These are phyloP conservation scores for Telopea speciosissima DNA, from an alignment of 177 flowering plant species.

Conservation along the genomic window DNA sequence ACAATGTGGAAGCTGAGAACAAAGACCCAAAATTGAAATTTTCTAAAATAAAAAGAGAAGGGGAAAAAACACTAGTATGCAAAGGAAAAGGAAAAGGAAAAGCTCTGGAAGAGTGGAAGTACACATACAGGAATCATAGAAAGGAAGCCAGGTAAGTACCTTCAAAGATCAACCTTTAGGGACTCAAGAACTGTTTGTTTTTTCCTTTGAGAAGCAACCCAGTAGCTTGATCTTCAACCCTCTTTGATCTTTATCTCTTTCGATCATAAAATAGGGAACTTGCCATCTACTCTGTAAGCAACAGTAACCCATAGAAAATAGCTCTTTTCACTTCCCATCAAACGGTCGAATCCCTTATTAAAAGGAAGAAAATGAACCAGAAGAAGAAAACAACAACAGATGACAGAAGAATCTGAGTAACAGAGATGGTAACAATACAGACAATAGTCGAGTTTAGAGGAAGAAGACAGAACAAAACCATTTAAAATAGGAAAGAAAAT, in stretches of 20 bases:
- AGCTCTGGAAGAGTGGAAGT: neutral
- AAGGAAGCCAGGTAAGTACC: constrained; percentile 16
- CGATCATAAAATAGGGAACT: neutral
- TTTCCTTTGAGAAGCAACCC: constrained; percentile 22
- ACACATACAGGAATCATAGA: constrained; percentile 5
- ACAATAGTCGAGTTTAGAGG: constrained; percentile 6
- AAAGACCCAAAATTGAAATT: neutral
- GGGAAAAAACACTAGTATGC: neutral
- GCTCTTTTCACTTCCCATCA: neutral
- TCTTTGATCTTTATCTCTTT: constrained; percentile 23
- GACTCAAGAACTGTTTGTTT: constrained; percentile 11
- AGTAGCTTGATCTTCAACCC: constrained; percentile 31
- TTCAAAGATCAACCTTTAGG: constrained; percentile 42
- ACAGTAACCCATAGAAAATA: neutral
- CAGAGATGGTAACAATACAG: neutral
- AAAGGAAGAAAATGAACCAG: neutral
- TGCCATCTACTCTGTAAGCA: neutral
- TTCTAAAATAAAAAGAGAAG: neutral
- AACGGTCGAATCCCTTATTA: constrained; percentile 27
- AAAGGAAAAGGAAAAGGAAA: constrained; percentile 6
- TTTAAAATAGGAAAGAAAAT: neutral
- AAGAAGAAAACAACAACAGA: too few relatives aligned
- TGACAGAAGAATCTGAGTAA: neutral
- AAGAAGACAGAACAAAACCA: constrained; percentile 8
- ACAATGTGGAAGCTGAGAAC: neutral